Evolutionary conservation across 1,284 basidiomycete genomes (phyloP).

Genomic region (Ustanciosporium gigantosporum): DNA sequence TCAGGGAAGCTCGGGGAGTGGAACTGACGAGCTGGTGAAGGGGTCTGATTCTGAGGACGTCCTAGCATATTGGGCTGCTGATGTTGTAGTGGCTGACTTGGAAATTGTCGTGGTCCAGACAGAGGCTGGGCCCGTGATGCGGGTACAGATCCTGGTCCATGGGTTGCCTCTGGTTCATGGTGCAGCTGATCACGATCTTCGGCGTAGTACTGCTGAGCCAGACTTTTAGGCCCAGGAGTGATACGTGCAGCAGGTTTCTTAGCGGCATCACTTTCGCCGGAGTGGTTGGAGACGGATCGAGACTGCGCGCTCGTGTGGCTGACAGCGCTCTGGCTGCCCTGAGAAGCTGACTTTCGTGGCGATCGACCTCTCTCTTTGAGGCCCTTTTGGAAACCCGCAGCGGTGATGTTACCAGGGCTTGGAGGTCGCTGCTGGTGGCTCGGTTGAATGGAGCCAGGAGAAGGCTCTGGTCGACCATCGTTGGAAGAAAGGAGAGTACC

Average conservation of each 20-base stretch:
- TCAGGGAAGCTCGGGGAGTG: no score
- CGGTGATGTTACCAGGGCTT: constrained; percentile 34
- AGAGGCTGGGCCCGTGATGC: constrained; percentile 5
- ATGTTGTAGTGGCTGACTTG: not conserved
- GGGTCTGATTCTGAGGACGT: not conserved
- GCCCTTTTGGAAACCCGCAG: constrained; percentile 32
- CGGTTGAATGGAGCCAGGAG: not conserved
- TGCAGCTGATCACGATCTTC: no score
- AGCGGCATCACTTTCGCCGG: constrained; percentile 3
- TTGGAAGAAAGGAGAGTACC: constrained; percentile 43
- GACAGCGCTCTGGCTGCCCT: no score
- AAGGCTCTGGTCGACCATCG: constrained; percentile 44
- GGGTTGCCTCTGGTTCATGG: no score
- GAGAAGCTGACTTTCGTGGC: constrained; percentile 10
- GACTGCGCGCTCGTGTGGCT: no score
- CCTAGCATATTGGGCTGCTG: no score
- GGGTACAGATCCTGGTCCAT: no score
- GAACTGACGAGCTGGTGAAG: no score
- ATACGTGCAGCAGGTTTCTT: constrained; percentile 29
- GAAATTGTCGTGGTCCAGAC: constrained; percentile 24
- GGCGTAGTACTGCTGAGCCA: no score
- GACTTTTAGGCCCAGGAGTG: constrained; percentile 32
- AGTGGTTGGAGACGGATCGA: no score
- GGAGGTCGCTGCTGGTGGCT: constrained; percentile 10
- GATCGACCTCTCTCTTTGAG: constrained; percentile 23